Percentiles rank a stretch among this genome's conserved stretches.
Conservation (phyloP, 1,284 basidiomycete species). For the Erythrobasidium hasegawianum region DNA sequence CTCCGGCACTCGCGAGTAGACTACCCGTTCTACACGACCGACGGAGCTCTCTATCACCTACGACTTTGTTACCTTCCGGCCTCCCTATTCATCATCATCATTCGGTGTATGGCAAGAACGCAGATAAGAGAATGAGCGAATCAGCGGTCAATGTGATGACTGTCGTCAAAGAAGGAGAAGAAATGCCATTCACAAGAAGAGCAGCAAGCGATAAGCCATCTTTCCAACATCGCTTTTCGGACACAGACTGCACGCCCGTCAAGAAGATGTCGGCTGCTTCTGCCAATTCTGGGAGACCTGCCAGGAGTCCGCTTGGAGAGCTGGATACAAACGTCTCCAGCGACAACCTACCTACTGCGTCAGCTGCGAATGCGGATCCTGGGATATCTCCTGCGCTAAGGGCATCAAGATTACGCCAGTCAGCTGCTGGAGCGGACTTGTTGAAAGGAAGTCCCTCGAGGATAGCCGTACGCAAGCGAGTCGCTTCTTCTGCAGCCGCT, state of each 20-base stretch:
- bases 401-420: neutral
- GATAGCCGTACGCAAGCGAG: neutral
- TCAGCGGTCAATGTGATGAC: conserved; percentile 41
- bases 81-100: conserved; percentile 2
- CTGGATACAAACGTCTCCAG: neutral
- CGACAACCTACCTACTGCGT: neutral
- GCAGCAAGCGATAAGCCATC: conserved; percentile 21
- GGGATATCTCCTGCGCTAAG: neutral
- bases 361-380: neutral
- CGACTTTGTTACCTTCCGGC: no score
- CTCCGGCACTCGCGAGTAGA: neutral
- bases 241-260: conserved; percentile 20
- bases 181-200: conserved; percentile 4
- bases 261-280: conserved; percentile 6
- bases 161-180: conserved; percentile 40
- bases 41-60: neutral
- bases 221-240: neutral
- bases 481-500: neutral
- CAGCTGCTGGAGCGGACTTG: neutral
- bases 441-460: neutral
- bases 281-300: neutral
- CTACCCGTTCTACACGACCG: neutral
- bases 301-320: neutral
- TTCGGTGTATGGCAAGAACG: conserved; percentile 32
- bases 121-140: conserved; percentile 36